phyloP scores from a whole-genome alignment of 345 rosid genomes.

The Salix dunnii region DNA sequence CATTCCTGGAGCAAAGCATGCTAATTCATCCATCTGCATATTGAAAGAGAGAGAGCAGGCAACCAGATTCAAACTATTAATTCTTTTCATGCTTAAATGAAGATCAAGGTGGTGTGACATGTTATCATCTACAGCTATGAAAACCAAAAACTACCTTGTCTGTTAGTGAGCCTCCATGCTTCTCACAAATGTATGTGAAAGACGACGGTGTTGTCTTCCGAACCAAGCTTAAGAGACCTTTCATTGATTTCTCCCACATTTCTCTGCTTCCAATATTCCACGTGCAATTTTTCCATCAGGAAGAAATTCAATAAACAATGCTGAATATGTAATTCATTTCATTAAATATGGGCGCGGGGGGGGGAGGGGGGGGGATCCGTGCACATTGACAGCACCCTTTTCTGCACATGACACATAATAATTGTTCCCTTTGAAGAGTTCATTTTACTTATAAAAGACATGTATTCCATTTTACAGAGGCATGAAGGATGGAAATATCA shows the following conservation, averaged over 20 bases:
- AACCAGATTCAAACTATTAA: neutral
- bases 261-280: conserved; percentile 44
- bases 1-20: conserved; percentile 99
- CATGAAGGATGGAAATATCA: neutral
- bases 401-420: neutral
- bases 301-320: neutral
- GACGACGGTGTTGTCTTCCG: conserved; percentile 82
- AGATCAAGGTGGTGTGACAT: neutral
- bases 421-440: neutral
- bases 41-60: neutral
- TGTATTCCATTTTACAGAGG: neutral
- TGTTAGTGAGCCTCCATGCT: conserved; percentile 51
- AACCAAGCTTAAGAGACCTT: conserved; percentile 74
- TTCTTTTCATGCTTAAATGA: neutral
- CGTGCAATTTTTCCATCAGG: neutral
- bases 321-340: neutral
- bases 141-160: conserved; percentile 60
- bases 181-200: conserved; percentile 84
- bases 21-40: conserved; percentile 96
- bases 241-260: conserved; percentile 99
- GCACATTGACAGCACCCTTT: neutral
- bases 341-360: neutral
- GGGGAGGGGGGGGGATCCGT: neutral
- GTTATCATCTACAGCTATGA: neutral
- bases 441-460: neutral